phyloP scores from a whole-genome alignment of 352 stramenopile species.

The Phytophthora kernoviae region DNA sequence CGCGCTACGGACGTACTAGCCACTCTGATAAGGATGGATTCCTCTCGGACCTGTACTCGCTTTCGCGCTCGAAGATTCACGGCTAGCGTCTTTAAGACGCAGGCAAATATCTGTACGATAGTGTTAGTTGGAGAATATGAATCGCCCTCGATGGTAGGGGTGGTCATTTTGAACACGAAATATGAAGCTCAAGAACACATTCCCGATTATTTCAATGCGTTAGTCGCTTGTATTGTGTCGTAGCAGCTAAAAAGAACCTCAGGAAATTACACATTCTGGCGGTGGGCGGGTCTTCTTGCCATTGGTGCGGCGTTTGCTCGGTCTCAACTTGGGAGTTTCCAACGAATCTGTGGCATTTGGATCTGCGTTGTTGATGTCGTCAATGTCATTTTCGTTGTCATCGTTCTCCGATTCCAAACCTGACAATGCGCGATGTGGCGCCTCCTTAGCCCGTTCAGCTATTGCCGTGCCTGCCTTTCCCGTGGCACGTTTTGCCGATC shows the following conservation, averaged over 20 bases:
- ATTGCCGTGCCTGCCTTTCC: constrained; percentile 2
- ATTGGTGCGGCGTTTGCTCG: constrained; percentile 70
- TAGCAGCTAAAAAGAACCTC: background rate
- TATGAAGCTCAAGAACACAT: constrained; percentile 15
- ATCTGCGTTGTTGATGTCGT: constrained; percentile 11
- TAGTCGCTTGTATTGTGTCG: background rate
- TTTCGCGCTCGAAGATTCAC: constrained; percentile 38
- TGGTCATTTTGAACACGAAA: constrained; percentile 21
- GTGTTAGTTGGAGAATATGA: constrained; percentile 20
- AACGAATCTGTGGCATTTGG: constrained; percentile 9
- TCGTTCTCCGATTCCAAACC: constrained; percentile 5
- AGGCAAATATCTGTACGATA: constrained; percentile 33
- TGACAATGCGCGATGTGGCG: constrained; percentile 8
- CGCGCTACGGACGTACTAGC: constrained; percentile 36
- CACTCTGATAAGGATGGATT: constrained; percentile 47
- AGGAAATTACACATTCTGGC: constrained; percentile 44
- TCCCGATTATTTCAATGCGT: background rate
- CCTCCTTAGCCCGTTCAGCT: constrained; percentile 9
- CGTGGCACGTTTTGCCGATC: constrained; percentile 1
- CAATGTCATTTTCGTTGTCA: constrained; percentile 17
- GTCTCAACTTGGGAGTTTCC: constrained; percentile 13
- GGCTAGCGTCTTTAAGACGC: constrained; percentile 31
- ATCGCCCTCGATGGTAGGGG: constrained; percentile 28
- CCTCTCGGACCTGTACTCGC: constrained; percentile 47
- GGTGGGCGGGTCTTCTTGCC: constrained; percentile 60